Evolutionary conservation across 495 filamentous ascomycete genomes (phyloP), one percentile per base, ranked within the genome.

Genomic region (Hyaloscypha hepaticicola): DNA sequence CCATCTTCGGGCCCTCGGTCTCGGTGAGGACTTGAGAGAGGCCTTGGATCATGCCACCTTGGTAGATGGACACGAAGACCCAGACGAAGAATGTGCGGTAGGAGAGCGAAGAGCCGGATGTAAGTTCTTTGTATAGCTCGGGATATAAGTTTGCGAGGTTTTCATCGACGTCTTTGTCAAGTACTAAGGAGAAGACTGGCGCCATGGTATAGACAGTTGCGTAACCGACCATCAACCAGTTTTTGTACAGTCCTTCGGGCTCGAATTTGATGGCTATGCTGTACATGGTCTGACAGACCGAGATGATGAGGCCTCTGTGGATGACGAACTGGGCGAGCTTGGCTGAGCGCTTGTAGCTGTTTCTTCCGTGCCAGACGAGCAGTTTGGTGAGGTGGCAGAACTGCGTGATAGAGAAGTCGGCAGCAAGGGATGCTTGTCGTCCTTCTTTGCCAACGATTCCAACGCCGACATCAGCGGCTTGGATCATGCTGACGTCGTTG

Each of bases 401-500:
- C 70, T 96, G 92, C 58, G 90, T 88, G 72, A 98, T 94, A 51
- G 89, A 93, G 76, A 99, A 98, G 72, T 99, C 96, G 2, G 96
- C 96, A 0, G 96, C 96, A 2, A 99, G 84, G 65, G 87, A 91
- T 24, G 96, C 96, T 77, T 99, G 96, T 16, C 91, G 87, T 21
- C 96, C 96, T 77, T 99, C 96, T 77, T 98, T 98, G 51, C 96
- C 96, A 11, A 97, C 96, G 65, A 99, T 98, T 33, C 96, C 96
- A 63, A 99, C 92, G 48, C 96, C 96, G 1, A 99, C 92, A 70
- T 98, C 96, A 1, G 96, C 96, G 6, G 95, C 93, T 77, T 97
- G 94, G 69, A 99, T 99, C 96, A 99, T 99, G 58, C 89, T 93
- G 29, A 99, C 96, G 74, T 99, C 96, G 77, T 99, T 99, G 58